Evolutionary conservation across 768 basidiomycete species (phyloP), one percentile per base, ranked within the genome.

Genomic region (Boletus fagicola): DNA sequence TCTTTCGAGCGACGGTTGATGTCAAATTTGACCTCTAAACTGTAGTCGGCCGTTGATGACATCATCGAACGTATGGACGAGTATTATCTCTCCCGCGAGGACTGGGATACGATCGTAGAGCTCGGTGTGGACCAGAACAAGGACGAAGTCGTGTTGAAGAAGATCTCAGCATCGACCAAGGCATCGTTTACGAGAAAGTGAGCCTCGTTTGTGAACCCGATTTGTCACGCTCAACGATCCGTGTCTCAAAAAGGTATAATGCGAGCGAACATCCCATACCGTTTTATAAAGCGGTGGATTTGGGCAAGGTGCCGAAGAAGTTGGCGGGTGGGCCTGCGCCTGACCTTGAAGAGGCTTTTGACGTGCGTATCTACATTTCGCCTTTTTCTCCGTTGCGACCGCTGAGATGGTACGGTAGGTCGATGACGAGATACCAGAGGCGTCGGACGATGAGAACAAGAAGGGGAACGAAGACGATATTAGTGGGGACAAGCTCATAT

Each of bases 61-160:
- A 84, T 94, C 36, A 97, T 99, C 55, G 79, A 83, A 26, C 76
- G 77, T 7, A 96, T 99, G 94, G 97, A 98, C 70, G 88, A 90
- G 47, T 99, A 99, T 70, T 98, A 85, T 72, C 73, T 99, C 33
- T 86, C 87, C 4, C 91, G 89, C 61, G 97, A 98, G 30, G 96
- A 98, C 66, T 98, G 95, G 96, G 97, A 99, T 65, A 87, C 93
- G 11, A 79, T 98, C 51, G 83, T 98, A 52, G 96, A 98, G 69
- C 81, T 99, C 10, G 97, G 96, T 1, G 82, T 99, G 9, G 97
- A 85, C 56, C 80, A 88, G 7, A 81, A 86, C 67, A 83, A 82
- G 56, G 91, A 92, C 49, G 90, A 89, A 0, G 7, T 75, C 2
- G 80, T 96, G 12, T 73, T 90, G 65, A 97, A 96, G 78, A 89